Percentiles rank a stretch among this genome's conserved stretches.
These are phyloP conservation scores for Candida multigemmis DNA, from an alignment of 805 yeast species.

Conservation along the genomic window DNA sequence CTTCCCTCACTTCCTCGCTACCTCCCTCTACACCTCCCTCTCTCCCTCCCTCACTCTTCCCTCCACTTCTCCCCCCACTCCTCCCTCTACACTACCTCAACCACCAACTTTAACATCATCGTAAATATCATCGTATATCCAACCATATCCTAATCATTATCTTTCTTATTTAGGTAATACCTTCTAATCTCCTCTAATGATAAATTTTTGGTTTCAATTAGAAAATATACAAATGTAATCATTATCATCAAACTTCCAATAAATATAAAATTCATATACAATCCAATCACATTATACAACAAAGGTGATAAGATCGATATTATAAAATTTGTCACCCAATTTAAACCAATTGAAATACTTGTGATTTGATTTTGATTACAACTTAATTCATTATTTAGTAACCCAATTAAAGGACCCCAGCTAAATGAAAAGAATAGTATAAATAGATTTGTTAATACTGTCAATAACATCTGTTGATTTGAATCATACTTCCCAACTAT, in stretches of 20 bases:
- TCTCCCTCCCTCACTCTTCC: no score
- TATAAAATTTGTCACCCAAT: slow-evolving; percentile 14
- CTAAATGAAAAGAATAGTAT: slow-evolving; percentile 13
- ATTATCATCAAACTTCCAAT: slow-evolving; percentile 7
- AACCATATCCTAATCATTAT: no score
- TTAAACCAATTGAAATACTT: slow-evolving; percentile 10
- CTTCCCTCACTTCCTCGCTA: no score
- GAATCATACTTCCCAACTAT: slow-evolving; percentile 5
- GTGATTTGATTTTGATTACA: no score
- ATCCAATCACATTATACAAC: slow-evolving; percentile 10
- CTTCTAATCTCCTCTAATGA: no score
- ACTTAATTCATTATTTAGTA: slow-evolving; percentile 13
- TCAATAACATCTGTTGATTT: slow-evolving; percentile 3
- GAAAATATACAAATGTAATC: slow-evolving; percentile 9
- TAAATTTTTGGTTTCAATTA: no score
- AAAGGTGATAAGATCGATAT: slow-evolving; percentile 13
- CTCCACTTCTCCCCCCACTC: no score
- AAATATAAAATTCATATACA: slow-evolving; percentile 11
- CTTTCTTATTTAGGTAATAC: no score
- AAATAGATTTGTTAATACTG: slow-evolving; percentile 9
- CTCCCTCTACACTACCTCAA: no score
- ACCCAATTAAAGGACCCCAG: slow-evolving; percentile 26
- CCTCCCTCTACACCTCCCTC: no score
- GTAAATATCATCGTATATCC: no score
- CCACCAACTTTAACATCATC: no score